Evolutionary conservation across 805 yeast species (phyloP).

Genomic region (Nakazawaea wyomingensis): DNA sequence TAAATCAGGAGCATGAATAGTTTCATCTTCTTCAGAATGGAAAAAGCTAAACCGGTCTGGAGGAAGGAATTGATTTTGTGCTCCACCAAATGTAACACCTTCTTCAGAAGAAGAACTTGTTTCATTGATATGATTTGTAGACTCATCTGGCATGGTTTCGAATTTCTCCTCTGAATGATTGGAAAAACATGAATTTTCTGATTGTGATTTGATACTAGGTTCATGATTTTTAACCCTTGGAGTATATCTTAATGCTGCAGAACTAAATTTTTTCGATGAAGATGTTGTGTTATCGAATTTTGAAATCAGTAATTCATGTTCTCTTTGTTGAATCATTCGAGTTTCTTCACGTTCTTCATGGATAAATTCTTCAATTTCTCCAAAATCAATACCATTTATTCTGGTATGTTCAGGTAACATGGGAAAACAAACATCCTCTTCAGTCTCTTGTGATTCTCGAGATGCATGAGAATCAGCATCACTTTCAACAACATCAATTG

Average conservation of each 20-base stretch:
- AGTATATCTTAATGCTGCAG: slow-evolving; percentile 59
- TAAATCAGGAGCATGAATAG: slow-evolving; percentile 84
- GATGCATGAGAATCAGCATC: slow-evolving; percentile 72
- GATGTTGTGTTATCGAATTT: slow-evolving; percentile 24
- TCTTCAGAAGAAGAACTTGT: slow-evolving; percentile 12
- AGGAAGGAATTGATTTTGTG: slow-evolving; percentile 20
- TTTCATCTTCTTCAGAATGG: slow-evolving; percentile 75
- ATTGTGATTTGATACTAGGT: slow-evolving; percentile 1
- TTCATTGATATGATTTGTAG: slow-evolving; percentile 20
- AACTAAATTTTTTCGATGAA: slow-evolving; percentile 31
- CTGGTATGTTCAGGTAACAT: slow-evolving; percentile 53
- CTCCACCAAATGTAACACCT: slow-evolving; percentile 33
- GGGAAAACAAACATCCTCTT: slow-evolving; percentile 97
- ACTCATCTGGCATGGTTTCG: slow-evolving; percentile 18
- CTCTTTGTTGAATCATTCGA: slow-evolving; percentile 28
- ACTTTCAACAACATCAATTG: slow-evolving; percentile 38
- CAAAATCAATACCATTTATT: slow-evolving; percentile 81
- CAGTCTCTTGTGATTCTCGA: slow-evolving; percentile 82
- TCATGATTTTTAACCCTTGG: slow-evolving; percentile 31
- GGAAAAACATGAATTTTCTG: not conserved
- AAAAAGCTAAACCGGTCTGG: slow-evolving; percentile 86
- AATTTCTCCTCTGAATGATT: slow-evolving; percentile 13
- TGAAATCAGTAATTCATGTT: slow-evolving; percentile 21
- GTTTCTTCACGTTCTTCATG: slow-evolving; percentile 52
- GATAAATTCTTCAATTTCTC: slow-evolving; percentile 81